A percentile compares a stretch with the other conserved stretches of the same genome.
These are phyloP conservation scores for Triangularia verruculosa DNA, from an alignment of 2,329 filamentous ascomycete species.

Conservation along the genomic window DNA sequence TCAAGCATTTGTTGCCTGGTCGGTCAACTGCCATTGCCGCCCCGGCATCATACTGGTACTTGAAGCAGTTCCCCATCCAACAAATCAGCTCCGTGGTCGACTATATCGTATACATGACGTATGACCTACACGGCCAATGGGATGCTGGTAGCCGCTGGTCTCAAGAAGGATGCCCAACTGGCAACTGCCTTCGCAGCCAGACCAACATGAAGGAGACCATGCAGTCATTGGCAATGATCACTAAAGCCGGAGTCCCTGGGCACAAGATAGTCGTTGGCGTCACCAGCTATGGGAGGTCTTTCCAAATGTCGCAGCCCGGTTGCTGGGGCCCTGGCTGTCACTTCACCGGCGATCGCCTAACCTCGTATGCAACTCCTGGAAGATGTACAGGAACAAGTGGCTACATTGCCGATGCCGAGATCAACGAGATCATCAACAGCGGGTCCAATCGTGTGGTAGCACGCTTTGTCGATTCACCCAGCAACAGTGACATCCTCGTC, in stretches of 20 bases:
- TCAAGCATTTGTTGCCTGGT: no score
- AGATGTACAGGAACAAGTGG: conserved; percentile 23
- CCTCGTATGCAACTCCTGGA: conserved; percentile 12
- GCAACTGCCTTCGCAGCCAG: conserved; percentile 36
- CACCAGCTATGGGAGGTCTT: conserved; percentile 23
- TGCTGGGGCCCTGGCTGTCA: conserved; percentile 17
- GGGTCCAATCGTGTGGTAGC: no score
- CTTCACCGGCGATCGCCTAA: conserved; percentile 11
- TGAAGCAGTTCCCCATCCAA: neutral
- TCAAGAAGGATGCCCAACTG: conserved; percentile 26
- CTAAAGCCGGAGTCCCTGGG: conserved; percentile 6
- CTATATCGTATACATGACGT: neutral
- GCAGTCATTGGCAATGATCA: conserved; percentile 7
- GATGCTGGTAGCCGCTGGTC: neutral
- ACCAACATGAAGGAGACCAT: conserved; percentile 20
- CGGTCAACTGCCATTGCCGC: neutral
- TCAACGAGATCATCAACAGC: conserved; percentile 18
- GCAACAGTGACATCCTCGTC: conserved; percentile 18
- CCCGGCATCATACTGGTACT: neutral
- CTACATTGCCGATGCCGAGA: conserved; percentile 25
- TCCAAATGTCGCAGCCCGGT: conserved; percentile 16
- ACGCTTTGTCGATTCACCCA: no score
- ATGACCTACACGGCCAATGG: neutral
- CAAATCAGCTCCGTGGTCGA: neutral
- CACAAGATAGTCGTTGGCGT: neutral